Percentiles rank a stretch among this genome's conserved stretches.
phyloP scores from a whole-genome alignment of 163 green algal genomes.

The Prototheca wickerhamii region DNA sequence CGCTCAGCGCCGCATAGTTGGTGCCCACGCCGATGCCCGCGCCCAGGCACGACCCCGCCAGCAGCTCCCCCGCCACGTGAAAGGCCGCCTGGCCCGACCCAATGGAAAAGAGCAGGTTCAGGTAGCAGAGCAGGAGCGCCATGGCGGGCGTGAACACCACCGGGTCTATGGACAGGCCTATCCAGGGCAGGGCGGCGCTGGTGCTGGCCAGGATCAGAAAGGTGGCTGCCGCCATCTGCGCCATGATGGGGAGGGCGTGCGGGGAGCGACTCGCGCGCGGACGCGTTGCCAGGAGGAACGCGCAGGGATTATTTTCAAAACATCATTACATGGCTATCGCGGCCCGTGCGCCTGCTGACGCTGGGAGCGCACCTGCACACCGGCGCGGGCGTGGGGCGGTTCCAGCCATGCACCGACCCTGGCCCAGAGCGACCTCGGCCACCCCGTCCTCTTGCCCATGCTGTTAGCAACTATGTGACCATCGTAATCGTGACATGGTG shows the following conservation, averaged over 20 bases:
- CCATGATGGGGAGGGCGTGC: neutral
- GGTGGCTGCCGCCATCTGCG: neutral
- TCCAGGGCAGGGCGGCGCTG: neutral
- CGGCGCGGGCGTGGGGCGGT: too few relatives aligned
- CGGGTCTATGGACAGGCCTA: conserved; percentile 1
- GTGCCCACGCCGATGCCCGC: neutral
- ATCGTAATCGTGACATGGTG: too few relatives aligned
- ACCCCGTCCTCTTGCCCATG: too few relatives aligned
- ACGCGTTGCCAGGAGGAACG: too few relatives aligned
- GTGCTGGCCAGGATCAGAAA: neutral
- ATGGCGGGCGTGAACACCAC: neutral
- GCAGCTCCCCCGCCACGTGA: conserved; percentile 2
- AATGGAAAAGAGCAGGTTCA: conserved; percentile 1
- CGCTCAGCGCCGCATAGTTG: neutral
- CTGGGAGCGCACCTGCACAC: too few relatives aligned
- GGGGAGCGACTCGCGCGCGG: too few relatives aligned
- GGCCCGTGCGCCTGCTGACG: too few relatives aligned
- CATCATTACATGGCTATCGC: too few relatives aligned
- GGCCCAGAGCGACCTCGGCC: too few relatives aligned
- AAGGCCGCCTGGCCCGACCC: conserved; percentile 2
- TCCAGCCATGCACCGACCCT: too few relatives aligned
- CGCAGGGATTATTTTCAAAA: too few relatives aligned
- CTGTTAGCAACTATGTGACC: too few relatives aligned
- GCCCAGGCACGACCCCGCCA: neutral
- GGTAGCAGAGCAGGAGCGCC: conserved; percentile 5